A percentile compares a stretch with the other conserved stretches of the same genome.
Evolutionary conservation across 2,329 filamentous ascomycete species (phyloP).

Genomic region (Fusarium austroafricanum): DNA sequence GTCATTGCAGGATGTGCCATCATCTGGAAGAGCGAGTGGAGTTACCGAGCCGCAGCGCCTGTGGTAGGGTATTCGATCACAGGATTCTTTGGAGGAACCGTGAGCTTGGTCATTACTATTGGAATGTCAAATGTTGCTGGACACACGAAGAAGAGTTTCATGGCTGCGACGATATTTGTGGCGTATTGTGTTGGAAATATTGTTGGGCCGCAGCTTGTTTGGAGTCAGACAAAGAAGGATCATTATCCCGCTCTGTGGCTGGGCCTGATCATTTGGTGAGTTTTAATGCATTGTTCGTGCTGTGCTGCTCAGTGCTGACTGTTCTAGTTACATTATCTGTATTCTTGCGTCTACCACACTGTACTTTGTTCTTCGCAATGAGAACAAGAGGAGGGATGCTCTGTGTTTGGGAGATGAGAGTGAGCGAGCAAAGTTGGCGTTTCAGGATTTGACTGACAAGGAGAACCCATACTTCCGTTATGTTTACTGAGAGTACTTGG

Average conservation of each 20-base stretch:
- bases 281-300: accelerated
- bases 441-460: conserved; percentile 75
- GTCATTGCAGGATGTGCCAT: conserved; percentile 80
- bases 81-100: conserved; percentile 78
- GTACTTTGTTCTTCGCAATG: conserved; percentile 68
- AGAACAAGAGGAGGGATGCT: conserved; percentile 65
- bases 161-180: conserved; percentile 79
- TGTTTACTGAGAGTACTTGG: conserved; percentile 47
- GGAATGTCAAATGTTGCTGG: conserved; percentile 77
- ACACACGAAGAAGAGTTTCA: conserved; percentile 82
- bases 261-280: conserved; percentile 71
- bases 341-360: conserved; percentile 67
- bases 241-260: conserved; percentile 81
- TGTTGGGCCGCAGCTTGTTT: conserved; percentile 77
- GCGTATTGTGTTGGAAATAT: conserved; percentile 83
- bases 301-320: neutral
- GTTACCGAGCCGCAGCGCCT: conserved; percentile 71
- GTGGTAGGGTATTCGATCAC: conserved; percentile 79
- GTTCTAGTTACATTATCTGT: conserved; percentile 72
- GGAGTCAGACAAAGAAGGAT: conserved; percentile 69
- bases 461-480: conserved; percentile 76
- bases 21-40: conserved; percentile 78
- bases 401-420: conserved; percentile 63
- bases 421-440: conserved; percentile 73
- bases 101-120: conserved; percentile 66